phyloP scores from a whole-genome alignment of 169 alveolate genomes.

The Eimeria acervulina region DNA sequence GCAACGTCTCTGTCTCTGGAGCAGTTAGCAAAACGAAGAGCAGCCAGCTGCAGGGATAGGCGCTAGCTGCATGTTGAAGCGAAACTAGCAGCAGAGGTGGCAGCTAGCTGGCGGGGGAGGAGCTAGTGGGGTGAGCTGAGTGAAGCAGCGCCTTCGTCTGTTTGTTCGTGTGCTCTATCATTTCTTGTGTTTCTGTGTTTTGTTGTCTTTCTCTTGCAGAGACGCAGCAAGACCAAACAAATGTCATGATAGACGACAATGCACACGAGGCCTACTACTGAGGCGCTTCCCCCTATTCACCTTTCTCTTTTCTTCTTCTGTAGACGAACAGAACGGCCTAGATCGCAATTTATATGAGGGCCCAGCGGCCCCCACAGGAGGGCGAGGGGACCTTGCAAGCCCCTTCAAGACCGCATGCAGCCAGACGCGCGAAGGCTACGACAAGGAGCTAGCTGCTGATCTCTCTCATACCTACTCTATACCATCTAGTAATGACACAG shows the following conservation, averaged over 20 bases:
- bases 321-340: background rate
- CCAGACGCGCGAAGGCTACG: background rate
- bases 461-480: too few relatives aligned
- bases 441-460: background rate
- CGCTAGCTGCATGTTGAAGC: too few relatives aligned
- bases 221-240: constrained; percentile 42
- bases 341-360: too few relatives aligned
- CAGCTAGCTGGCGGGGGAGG: too few relatives aligned
- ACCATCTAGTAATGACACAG: too few relatives aligned
- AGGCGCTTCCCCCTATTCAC: background rate
- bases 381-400: background rate
- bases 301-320: background rate
- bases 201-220: background rate
- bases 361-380: background rate
- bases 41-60: too few relatives aligned
- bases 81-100: too few relatives aligned
- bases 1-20: too few relatives aligned
- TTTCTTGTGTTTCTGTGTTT: background rate
- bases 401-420: background rate
- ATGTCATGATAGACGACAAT: background rate
- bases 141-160: too few relatives aligned
- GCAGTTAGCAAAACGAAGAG: too few relatives aligned
- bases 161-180: too few relatives aligned
- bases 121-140: too few relatives aligned
- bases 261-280: constrained; percentile 57